Evolutionary conservation across 2,329 filamentous ascomycete species (phyloP), one percentile per base, ranked within the genome.

Genomic region (Aphanoascus verrucosus): DNA sequence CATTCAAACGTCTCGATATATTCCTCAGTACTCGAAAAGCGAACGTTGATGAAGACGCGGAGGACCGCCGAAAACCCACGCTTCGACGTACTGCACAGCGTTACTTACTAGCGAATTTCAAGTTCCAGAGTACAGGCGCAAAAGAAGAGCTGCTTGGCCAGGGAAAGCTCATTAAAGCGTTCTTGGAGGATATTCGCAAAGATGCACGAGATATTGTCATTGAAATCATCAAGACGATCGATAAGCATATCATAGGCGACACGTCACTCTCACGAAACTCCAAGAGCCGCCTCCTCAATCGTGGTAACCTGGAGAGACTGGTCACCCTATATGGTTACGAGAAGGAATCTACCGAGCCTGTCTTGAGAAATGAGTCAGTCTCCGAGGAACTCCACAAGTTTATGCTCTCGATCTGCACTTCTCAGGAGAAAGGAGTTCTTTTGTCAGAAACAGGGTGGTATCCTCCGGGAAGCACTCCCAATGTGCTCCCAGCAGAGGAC

Each of bases 141-240:
- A 94, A 94, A 69, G 82, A 78, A 56, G 90, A 95, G 62, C 78
- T 98, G 4, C 72, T 98, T 35, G 84, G 83, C 35, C 87, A 94
- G 63, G 79, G 80, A 58, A 74, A 85, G 57, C 72, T 89, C 15
- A 77, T 86, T 28, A 77, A 79, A 51, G 79, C 82, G 28, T 72
- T 96, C 32, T 85, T 93, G 46, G 85, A 86, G 61, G 79, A 86
- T 63, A 76, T 97, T 40, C 81, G 81, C 57, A 84, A 84, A 51
- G 93, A 97, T 62, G 82, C 88, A 0, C 79, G 87, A 0, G 81
- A 83, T 46, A 72, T 94, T 50, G 78, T 94, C 15, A 68, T 81
- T 38, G 88, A 95, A 58, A 82, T 93, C 31, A 71, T 98, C 20
- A 77, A 82, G 19, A 77, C 79, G 0, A 70, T 96, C 35, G 85